Evolutionary conservation across 352 stramenopile genomes (phyloP).

Genomic region (Globisporangium recalcitrans): DNA sequence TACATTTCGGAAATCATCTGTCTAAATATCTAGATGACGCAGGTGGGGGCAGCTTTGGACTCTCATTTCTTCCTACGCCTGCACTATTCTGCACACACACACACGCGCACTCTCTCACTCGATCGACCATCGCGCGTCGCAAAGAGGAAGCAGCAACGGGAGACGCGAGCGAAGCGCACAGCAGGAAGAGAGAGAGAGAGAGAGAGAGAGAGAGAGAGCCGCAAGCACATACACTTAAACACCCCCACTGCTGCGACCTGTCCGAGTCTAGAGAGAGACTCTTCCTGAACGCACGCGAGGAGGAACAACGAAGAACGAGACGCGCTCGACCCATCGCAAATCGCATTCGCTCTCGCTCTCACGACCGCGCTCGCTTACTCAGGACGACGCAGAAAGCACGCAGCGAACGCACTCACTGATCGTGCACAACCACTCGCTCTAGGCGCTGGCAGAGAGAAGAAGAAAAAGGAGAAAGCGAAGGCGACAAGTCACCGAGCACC

Average conservation of each 20-base stretch:
- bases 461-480: not conserved
- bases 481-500: not conserved
- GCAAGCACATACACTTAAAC: not conserved
- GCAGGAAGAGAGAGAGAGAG: not conserved
- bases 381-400: not conserved
- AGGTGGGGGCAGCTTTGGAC: not conserved
- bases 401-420: not conserved
- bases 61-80: conserved; percentile 9
- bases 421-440: not conserved
- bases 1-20: conserved; percentile 1
- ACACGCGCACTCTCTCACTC: not conserved
- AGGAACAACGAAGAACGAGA: conserved; percentile 3
- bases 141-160: not conserved
- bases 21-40: conserved; percentile 8
- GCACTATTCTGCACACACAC: conserved; percentile 7
- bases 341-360: conserved; percentile 3
- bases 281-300: conserved; percentile 2
- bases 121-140: not conserved
- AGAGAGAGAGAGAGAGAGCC: not conserved
- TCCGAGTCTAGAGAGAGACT: not conserved
- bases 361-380: not conserved
- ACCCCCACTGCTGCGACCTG: not conserved
- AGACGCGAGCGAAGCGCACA: not conserved
- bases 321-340: conserved; percentile 2
- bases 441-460: not conserved